These are phyloP conservation scores for Helminthosporium solani DNA, from an alignment of 2,329 filamentous ascomycete species.

Conservation along the genomic window DNA sequence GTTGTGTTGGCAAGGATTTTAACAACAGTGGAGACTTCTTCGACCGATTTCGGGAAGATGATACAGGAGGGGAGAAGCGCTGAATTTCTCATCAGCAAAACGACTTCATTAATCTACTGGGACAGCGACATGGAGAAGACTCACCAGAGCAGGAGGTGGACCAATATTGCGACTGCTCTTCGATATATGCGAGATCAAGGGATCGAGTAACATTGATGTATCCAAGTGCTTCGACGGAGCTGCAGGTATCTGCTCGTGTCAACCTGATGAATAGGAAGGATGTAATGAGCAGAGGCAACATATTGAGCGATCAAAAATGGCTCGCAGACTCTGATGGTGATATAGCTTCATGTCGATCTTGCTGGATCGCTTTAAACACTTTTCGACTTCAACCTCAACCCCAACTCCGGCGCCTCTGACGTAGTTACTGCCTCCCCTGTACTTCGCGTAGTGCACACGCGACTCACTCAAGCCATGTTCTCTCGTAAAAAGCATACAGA, in stretches of 20 bases:
- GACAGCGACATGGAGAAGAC: not conserved
- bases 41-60: slow-evolving; percentile 41
- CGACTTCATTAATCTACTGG: not conserved
- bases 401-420: slow-evolving; percentile 5
- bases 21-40: slow-evolving; percentile 57
- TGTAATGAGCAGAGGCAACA: not conserved
- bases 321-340: not conserved
- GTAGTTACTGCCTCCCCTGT: slow-evolving; percentile 1
- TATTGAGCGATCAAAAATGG: slow-evolving; percentile 1
- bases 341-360: not conserved
- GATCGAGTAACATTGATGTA: slow-evolving; percentile 24
- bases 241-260: slow-evolving; percentile 20
- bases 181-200: slow-evolving; percentile 23
- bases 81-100: not conserved
- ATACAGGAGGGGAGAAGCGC: slow-evolving; percentile 28
- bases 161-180: slow-evolving; percentile 36
- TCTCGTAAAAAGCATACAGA: not conserved
- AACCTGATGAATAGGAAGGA: slow-evolving; percentile 7
- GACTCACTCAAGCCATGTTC: not conserved
- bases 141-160: slow-evolving; percentile 33
- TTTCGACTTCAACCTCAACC: not conserved
- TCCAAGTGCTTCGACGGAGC: slow-evolving; percentile 21
- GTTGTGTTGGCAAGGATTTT: slow-evolving; percentile 46
- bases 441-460: not conserved
- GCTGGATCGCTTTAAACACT: not conserved